Base-by-base conservation (phyloP, 192 early-diverging fungal genomes). In the Cetraspora pellucida region DNA sequence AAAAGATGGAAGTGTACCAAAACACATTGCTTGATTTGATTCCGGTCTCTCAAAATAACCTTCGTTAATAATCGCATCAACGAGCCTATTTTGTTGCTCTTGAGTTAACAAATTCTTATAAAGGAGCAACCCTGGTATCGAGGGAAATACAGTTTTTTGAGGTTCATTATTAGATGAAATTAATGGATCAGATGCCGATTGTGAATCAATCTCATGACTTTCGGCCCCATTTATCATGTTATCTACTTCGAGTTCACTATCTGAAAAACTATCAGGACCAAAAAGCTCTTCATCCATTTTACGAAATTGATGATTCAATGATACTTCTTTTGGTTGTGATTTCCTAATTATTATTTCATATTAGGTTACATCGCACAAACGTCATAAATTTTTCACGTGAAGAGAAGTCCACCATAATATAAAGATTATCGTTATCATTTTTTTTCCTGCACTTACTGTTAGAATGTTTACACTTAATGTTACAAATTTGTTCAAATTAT, bases 11-110 rank as follows among this genome's bases (percentile, higher is more conserved):
- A 84, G 74, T 27, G 72, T 23, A 13, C 83, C 83, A 80, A 84
- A 84, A 30, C 68, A 60, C 83, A 84, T 84, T 31, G 79, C 79
- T 64, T 84, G 83, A 74, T 84, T 84, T 5, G 52, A 55, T 50
- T 30, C 52, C 5, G 61, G 52, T 19, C 14, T 28, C 10, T 52
- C 57, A 67, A 84, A 84, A 21, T 73, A 75, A n/a, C 74, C 49
- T 0, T 60, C 19, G 30, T 75, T 54, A 55, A 82, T 70, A 16
- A 84, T 72, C 0, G 28, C 74, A 11, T 77, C 30, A 17, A 80
- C 28, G 10, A 84, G 47, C 17, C 19, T 21, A 59, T 64, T 82
- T 77, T 84, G 83, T 60, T 82, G 52, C 21, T 61, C 23, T 46
- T 84, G 79, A 47, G 59, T 49, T 46, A 84, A 72, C 37, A 77